Evolutionary conservation across 192 early-diverging fungal species (phyloP).

Genomic region (Podila minutissima): DNA sequence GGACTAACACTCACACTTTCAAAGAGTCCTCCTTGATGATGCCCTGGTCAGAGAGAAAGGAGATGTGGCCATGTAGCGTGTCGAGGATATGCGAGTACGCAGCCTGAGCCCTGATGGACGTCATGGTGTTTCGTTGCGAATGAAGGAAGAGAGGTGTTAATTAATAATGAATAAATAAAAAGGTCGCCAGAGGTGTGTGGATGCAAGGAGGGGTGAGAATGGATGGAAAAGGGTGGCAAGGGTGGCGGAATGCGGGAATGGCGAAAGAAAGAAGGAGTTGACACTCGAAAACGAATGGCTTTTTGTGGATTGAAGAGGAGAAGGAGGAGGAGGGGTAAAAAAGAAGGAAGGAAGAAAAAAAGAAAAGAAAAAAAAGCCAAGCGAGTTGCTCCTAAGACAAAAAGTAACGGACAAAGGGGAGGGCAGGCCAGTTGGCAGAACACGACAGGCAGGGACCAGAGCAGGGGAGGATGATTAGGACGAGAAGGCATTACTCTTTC

Average conservation of each 20-base stretch:
- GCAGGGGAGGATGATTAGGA: not conserved
- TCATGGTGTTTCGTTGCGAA: conserved; percentile 5
- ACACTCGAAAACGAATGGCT: not conserved
- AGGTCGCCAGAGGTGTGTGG: not conserved
- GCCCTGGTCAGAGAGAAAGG: conserved; percentile 39
- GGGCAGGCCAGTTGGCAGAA: not conserved
- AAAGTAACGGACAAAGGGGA: not conserved
- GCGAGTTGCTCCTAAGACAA: not conserved
- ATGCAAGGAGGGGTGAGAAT: not conserved
- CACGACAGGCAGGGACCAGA: not conserved
- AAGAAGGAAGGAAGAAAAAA: not conserved
- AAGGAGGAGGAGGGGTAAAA: not conserved
- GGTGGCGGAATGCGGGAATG: not conserved
- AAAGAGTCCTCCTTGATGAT: conserved; percentile 36
- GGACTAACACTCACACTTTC: conserved; percentile 13
- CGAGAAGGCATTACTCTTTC: not conserved
- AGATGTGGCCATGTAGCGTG: conserved; percentile 37
- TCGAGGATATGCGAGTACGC: conserved; percentile 42
- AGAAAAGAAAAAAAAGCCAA: conserved; percentile 5
- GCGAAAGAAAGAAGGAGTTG: not conserved
- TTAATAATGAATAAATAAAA: not conserved
- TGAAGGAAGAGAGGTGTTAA: not conserved
- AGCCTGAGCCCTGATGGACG: conserved; percentile 25
- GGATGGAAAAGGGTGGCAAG: not conserved
- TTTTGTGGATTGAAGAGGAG: not conserved